Evolutionary conservation across 2,329 filamentous ascomycete species (phyloP).

Genomic region (Fusarium sp.): DNA sequence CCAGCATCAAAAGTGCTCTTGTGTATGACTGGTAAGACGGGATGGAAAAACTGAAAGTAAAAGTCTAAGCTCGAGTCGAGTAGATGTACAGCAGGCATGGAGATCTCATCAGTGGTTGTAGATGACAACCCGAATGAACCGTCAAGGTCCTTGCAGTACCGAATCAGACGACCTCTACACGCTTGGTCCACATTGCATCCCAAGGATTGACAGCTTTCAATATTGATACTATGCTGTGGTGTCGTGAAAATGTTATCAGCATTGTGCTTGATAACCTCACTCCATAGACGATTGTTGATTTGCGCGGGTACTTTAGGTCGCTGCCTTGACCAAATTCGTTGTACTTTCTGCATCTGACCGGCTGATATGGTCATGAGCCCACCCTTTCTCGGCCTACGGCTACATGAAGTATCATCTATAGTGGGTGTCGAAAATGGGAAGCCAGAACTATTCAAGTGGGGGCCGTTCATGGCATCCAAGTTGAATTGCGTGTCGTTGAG

Average conservation of each 20-base stretch:
- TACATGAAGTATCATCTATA: background rate
- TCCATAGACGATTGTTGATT: background rate
- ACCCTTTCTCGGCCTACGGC: background rate
- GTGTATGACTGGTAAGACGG: constrained; percentile 11
- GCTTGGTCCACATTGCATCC: background rate
- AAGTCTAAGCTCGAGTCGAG: constrained; percentile 23
- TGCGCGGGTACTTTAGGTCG: background rate
- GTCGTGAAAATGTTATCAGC: constrained; percentile 13
- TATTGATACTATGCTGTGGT: background rate
- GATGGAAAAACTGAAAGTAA: constrained; percentile 24
- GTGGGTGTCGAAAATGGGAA: background rate
- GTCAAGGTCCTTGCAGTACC: constrained; percentile 12
- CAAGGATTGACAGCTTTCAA: background rate
- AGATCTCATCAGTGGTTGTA: background rate
- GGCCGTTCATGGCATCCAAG: background rate
- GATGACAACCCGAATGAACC: background rate
- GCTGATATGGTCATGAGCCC: background rate
- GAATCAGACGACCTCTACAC: background rate
- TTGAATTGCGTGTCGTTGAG: background rate
- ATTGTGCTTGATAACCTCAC: background rate
- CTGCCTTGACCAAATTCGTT: constrained; percentile 10
- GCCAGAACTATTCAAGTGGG: background rate
- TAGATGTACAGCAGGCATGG: background rate
- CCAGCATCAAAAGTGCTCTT: constrained; percentile 9
- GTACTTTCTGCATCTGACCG: background rate